Evolutionary conservation across 352 stramenopile species (phyloP), one percentile per base, ranked within the genome.

Genomic region (Globisporangium rhizosaccharum): DNA sequence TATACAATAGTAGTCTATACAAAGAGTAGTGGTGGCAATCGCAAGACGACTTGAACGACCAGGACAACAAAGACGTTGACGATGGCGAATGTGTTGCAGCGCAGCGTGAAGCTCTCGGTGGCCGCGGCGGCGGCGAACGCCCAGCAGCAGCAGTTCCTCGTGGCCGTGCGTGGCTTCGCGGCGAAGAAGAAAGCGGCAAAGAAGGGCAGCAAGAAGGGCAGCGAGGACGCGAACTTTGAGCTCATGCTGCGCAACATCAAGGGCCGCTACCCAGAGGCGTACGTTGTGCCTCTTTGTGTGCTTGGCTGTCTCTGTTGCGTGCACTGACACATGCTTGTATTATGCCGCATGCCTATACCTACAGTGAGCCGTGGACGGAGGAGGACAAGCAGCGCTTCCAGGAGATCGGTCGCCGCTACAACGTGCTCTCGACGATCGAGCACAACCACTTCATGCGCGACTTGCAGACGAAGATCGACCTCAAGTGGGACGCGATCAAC

Each of bases 401-500:
- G 59, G 84, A 90, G 62, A 89, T 96, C 46, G 88, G 80, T 28
- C 85, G 74, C 55, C 79, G 75, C 56, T 96, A 84, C 72, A 95
- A 96, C 70, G 48, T 48, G 18, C 87, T 91, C 82, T 90, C 65
- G 54, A 75, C 70, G 53, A 88, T 93, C 52, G 74, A 76, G 73
- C 86, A 95, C 80, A 96, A 95, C 74, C 76, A 92, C 73, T 66
- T 87, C 39, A 93, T 93, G 84, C 79, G 82, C 54, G 85, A 95
- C 72, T 51, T 96, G 67, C 87, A 94, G 70, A 94, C 77, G 60
- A 96, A 96, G 78, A 94, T 96, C 65, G 87, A 96, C 68, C 73
- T 96, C 45, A 95, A 95, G 71, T 94, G 87, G 85, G 86, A 86
- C 28, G 88, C 88, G 26, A 96, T 96, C 70, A 94, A 94, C 60